Evolutionary conservation across 495 filamentous ascomycete genomes (phyloP), one percentile per base, ranked within the genome.

Genomic region (Staphylotrichum longicolle): DNA sequence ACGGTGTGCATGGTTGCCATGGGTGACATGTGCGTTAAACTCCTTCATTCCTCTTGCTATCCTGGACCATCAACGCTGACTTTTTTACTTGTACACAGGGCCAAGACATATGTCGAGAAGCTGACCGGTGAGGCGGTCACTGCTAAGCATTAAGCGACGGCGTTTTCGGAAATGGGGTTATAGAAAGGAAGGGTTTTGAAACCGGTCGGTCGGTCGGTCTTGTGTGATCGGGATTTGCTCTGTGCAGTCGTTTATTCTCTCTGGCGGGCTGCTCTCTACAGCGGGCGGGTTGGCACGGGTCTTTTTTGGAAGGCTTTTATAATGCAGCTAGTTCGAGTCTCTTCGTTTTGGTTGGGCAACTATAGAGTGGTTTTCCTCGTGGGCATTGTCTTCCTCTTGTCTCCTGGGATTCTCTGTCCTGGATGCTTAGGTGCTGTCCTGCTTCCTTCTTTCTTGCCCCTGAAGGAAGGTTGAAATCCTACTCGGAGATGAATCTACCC

Each of bases 1-100:
- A 98, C 94, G 60, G 90, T 98, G 72, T 98, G 94, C 82, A 98
- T 98, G 94, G 94, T 98, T 78, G 94, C 93, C 71, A 83, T 98
- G 81, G 94, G 94, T 81, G 94, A 98, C 82, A 91, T 96, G 93
- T 96, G 77, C 84, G 93, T 87, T 64, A 64, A 52, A 47, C 51
- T 57, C 53, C 54, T 54, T 7, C 12, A n/a, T 48, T 7, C 14
- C 14, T 42, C 3, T 15, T 0, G 2, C 12, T 45, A 8, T 27
- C 1, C 27, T 39, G 30, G 37, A 55, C 15, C 4, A 57, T 27
- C 60, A 72, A 63, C 6, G 50, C 55, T 54, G 50, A 56, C 54
- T 44, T 50, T 50, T 62, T 54, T 50, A 54, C 51, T 44, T 50
- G 49, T 62, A n/a, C 9, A 82, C 68, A 97, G 93, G 83, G 94